Evolutionary conservation across 169 alveolate species (phyloP).

Genomic region (Ichthyophthirius multifiliis): DNA sequence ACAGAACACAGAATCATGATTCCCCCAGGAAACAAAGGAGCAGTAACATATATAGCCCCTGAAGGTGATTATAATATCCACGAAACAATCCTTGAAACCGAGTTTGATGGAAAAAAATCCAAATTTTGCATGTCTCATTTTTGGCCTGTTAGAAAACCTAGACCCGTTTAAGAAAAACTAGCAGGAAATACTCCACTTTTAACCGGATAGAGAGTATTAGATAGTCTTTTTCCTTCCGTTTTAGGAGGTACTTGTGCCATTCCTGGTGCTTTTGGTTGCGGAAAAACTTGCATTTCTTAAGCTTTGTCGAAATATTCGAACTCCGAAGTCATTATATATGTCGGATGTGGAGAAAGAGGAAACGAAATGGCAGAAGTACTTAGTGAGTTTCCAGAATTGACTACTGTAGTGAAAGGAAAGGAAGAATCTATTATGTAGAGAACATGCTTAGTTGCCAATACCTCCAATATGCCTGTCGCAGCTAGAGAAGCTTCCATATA

Average conservation of each 20-base stretch:
- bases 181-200: slow-evolving; percentile 94
- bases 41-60: slow-evolving; percentile 93
- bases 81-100: slow-evolving; percentile 87
- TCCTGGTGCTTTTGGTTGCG: slow-evolving; percentile 99
- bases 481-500: slow-evolving; percentile 99
- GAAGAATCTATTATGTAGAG: slow-evolving; percentile 98
- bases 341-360: slow-evolving; percentile 99
- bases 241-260: slow-evolving; percentile 99
- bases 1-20: slow-evolving; percentile 94
- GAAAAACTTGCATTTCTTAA: slow-evolving; percentile 97
- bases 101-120: slow-evolving; percentile 89
- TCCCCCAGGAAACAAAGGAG: slow-evolving; percentile 96
- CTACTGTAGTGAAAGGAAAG: slow-evolving; percentile 70
- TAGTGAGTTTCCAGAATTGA: slow-evolving; percentile 97
- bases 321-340: slow-evolving; percentile 95
- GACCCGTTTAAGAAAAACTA: slow-evolving; percentile 96
- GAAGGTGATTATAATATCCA: slow-evolving; percentile 92
- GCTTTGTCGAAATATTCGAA: slow-evolving; percentile 97
- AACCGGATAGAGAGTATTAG: slow-evolving; percentile 98
- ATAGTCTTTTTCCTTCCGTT: slow-evolving; percentile 96
- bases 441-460: slow-evolving; percentile 99
- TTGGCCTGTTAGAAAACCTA: slow-evolving; percentile 99
- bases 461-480: slow-evolving; percentile 99
- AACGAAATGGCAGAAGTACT: slow-evolving; percentile 99
- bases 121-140: slow-evolving; percentile 93